Evolutionary conservation across 148 eudicot species (phyloP).

Genomic region (Gaultheria prostrata): DNA sequence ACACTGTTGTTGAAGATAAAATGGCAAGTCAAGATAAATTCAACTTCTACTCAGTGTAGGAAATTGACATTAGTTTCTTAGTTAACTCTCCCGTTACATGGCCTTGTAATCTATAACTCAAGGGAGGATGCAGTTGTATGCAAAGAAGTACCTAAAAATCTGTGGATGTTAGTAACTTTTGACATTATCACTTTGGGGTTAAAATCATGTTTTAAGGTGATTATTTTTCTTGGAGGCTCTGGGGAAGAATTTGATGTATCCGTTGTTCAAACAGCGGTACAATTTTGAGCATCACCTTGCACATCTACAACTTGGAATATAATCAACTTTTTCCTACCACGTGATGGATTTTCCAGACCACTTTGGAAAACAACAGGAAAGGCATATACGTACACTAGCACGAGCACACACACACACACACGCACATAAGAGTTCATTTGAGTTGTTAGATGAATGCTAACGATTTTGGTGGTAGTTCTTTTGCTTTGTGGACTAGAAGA

Average conservation of each 20-base stretch:
- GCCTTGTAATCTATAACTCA: too few species aligned
- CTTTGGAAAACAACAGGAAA: background rate
- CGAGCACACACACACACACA: background rate
- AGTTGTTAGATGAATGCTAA: background rate
- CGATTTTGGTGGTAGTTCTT: background rate
- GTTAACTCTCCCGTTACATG: too few species aligned
- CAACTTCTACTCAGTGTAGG: too few species aligned
- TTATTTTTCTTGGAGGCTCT: background rate
- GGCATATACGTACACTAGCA: background rate
- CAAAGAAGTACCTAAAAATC: too few species aligned
- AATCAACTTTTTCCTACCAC: background rate
- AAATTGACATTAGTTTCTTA: too few species aligned
- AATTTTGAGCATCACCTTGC: background rate
- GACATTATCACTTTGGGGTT: too few species aligned
- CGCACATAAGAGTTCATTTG: background rate
- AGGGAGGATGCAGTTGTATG: too few species aligned
- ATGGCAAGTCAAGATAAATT: background rate
- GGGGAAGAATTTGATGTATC: background rate
- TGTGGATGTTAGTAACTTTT: too few species aligned
- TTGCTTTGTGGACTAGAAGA: background rate
- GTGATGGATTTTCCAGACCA: background rate
- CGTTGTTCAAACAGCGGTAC: background rate
- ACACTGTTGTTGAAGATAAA: background rate
- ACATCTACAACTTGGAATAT: too few species aligned
- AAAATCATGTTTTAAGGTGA: too few species aligned